phyloP scores from a whole-genome alignment of 148 eudicot genomes.

The Rheum nobile region DNA sequence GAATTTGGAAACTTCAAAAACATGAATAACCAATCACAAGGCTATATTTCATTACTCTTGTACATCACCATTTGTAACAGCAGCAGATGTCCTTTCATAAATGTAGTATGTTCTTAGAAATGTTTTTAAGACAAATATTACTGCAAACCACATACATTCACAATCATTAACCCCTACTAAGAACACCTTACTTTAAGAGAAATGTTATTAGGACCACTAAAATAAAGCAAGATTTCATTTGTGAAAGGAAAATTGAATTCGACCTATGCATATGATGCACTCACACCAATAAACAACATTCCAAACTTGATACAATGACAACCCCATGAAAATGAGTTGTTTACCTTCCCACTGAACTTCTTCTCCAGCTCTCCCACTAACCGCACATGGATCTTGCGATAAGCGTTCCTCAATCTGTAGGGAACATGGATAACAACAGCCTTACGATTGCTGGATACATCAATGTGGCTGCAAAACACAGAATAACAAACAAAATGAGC shows the following conservation, averaged over 20 bases:
- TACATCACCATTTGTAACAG: neutral
- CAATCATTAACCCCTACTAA: neutral
- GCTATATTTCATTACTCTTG: neutral
- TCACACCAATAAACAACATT: neutral
- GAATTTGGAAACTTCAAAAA: neutral
- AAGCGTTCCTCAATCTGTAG: conserved; percentile 66
- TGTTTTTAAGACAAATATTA: neutral
- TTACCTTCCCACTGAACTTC: conserved; percentile 94
- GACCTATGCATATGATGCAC: neutral
- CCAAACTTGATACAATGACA: neutral
- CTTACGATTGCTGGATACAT: conserved; percentile 63
- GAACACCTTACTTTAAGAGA: neutral
- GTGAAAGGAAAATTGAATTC: neutral
- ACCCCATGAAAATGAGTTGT: neutral
- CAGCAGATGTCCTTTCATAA: too few species aligned
- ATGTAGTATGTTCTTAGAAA: neutral
- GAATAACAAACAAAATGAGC: neutral
- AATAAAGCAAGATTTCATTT: neutral
- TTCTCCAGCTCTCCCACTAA: conserved; percentile 85
- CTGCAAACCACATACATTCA: neutral
- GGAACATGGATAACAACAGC: conserved; percentile 83
- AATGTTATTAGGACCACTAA: neutral
- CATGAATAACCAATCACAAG: neutral
- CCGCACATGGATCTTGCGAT: conserved; percentile 66
- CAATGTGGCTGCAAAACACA: conserved; percentile 43